Base-by-base conservation (phyloP, 2,329 filamentous ascomycete genomes). In the Alternaria ventricosa region DNA sequence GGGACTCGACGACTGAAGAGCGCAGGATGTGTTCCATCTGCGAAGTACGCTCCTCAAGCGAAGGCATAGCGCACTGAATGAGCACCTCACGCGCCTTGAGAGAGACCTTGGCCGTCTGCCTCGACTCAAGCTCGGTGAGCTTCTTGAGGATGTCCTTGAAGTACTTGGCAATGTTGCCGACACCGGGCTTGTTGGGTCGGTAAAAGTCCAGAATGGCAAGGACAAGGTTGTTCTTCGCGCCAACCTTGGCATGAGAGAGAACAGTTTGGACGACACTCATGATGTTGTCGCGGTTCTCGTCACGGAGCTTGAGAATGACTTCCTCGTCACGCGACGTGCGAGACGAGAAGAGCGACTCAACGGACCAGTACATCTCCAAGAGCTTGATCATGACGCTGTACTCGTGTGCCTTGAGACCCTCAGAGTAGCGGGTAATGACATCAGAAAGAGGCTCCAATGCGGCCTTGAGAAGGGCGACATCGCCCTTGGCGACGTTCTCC, bases 11-110 rank as follows among this genome's bases (percentile, higher is more conserved):
- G 22, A 99, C 96, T 0, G 96, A 95, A 25, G 95, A 97, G 63
- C 94, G 92, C 59, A 99, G 87, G 69, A 99, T 99, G 82, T 98
- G 95, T 85, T 98, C 96, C 95, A 99, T 97, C 84, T 99, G 96
- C 7, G 91, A 88, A 25, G 92, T 92, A 72, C 96, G 91, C 86
- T 99, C 96, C 81, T 98, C 96, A 20, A 99, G 86, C 4, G 96
- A 99, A 18, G 96, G 96, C 79, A 99, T 88, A 57, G 96, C 94
- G 79, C 94, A 97, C 82, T 98, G 96, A 68, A 99, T 99, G 75
- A 99, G 90, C 55, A 98, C 91, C 84, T 99, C 96, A 78, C 96
- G 92, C 49, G 96, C 95, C 87, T 99, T 99, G 71, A 99, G 87
- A 0, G 95, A 93, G 45, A 99, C 95, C 89, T 98, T 99, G 70